These are phyloP conservation scores for Hymenoscyphus infarciens DNA, from an alignment of 2,329 filamentous ascomycete species.

Conservation along the genomic window DNA sequence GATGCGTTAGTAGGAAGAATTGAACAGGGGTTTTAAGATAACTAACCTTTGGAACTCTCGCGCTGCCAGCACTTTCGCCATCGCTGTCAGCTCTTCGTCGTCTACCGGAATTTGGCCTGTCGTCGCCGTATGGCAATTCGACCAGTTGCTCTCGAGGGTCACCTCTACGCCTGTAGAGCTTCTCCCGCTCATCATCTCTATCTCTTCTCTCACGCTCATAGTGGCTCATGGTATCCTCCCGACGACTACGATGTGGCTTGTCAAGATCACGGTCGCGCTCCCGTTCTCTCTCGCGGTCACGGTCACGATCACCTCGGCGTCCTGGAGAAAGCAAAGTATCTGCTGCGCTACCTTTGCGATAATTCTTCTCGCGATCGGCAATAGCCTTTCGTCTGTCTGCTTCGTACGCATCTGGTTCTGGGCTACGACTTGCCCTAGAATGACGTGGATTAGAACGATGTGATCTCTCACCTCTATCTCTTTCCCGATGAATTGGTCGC, in stretches of 20 bases:
- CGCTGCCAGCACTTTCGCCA: slow-evolving; percentile 55
- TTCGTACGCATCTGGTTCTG: slow-evolving; percentile 92
- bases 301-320: slow-evolving; percentile 32
- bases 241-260: slow-evolving; percentile 46
- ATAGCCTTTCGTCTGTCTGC: slow-evolving; percentile 91
- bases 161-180: slow-evolving; percentile 74
- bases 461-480: slow-evolving; percentile 62
- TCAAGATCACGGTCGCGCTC: slow-evolving; percentile 38
- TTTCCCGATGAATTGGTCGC: slow-evolving; percentile 40
- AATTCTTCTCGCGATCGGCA: slow-evolving; percentile 89
- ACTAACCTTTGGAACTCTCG: slow-evolving; percentile 60
- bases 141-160: slow-evolving; percentile 78
- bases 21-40: neutral
- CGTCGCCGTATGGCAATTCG: slow-evolving; percentile 87
- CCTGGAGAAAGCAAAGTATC: slow-evolving; percentile 52
- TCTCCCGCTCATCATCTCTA: slow-evolving; percentile 85
- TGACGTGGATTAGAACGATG: slow-evolving; percentile 56
- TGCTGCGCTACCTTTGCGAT: slow-evolving; percentile 74
- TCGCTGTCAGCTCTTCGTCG: slow-evolving; percentile 78
- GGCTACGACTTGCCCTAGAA: slow-evolving; percentile 72
- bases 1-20: slow-evolving; percentile 15
- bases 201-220: slow-evolving; percentile 87
- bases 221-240: slow-evolving; percentile 59
- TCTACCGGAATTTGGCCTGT: slow-evolving; percentile 60
- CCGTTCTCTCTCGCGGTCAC: slow-evolving; percentile 36